Evolutionary conservation across 2,329 filamentous ascomycete genomes (phyloP).

Genomic region (Blastomyces parvus): DNA sequence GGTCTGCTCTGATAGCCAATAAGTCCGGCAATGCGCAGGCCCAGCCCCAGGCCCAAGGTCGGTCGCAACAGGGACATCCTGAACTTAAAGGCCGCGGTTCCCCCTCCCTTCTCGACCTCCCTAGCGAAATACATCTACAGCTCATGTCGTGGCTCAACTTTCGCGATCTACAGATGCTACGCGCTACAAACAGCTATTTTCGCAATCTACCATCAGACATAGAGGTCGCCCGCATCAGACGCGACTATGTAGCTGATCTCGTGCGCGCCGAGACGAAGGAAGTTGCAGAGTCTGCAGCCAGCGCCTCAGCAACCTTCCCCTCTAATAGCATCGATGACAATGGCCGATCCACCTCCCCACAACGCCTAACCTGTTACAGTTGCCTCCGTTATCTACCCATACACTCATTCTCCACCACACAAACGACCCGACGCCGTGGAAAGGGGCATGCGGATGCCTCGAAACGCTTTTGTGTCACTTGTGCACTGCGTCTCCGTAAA

Average conservation of each 20-base stretch:
- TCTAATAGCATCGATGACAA: background rate
- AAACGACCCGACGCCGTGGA: conserved; percentile 14
- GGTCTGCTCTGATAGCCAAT: background rate
- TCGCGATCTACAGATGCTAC: conserved; percentile 14
- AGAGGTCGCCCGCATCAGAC: conserved; percentile 10
- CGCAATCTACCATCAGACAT: conserved; percentile 12
- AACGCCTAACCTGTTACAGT: conserved; percentile 16
- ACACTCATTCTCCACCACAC: conserved; percentile 14
- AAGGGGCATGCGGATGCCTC: conserved; percentile 16
- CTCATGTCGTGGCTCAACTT: conserved; percentile 11
- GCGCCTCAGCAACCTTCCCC: background rate
- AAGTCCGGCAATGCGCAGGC: background rate
- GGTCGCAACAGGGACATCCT: background rate
- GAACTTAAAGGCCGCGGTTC: background rate
- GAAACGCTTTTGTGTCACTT: conserved; percentile 18
- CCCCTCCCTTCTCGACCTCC: conserved; percentile 9
- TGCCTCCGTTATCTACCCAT: conserved; percentile 16
- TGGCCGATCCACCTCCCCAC: conserved; percentile 3
- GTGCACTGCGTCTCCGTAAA: conserved; percentile 14
- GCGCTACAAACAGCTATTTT: conserved; percentile 14
- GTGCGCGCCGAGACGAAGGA: conserved; percentile 10
- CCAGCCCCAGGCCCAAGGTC: background rate
- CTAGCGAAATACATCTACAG: conserved; percentile 14
- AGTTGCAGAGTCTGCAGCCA: background rate
- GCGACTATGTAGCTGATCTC: conserved; percentile 7